phyloP scores from a whole-genome alignment of 805 yeast species.

The Kuraishia cidri region DNA sequence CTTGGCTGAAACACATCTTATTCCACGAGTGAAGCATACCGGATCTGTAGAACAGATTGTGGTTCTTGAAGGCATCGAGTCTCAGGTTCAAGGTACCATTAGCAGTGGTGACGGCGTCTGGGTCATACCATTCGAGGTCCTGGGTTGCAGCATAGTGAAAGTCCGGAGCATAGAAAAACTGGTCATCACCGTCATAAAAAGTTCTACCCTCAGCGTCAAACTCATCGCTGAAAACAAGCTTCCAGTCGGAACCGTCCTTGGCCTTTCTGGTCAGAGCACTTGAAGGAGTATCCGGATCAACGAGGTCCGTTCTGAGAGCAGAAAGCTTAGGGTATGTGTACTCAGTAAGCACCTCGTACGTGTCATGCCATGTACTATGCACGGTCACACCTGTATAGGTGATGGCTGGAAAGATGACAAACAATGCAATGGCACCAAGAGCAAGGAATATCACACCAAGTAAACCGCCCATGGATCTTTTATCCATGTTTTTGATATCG shows the following conservation, averaged over 20 bases:
- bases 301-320: conserved; percentile 50
- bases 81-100: conserved; percentile 63
- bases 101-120: conserved; percentile 75
- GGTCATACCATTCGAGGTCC: conserved; percentile 93
- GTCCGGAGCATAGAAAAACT: conserved; percentile 82
- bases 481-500: conserved; percentile 62
- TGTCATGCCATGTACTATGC: conserved; percentile 7
- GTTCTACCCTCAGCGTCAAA: conserved; percentile 86
- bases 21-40: conserved; percentile 95
- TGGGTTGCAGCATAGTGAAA: conserved; percentile 78
- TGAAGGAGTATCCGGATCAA: conserved; percentile 69
- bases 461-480: conserved; percentile 50
- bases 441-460: conserved; percentile 50
- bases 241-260: conserved; percentile 59
- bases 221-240: conserved; percentile 82
- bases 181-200: conserved; percentile 87
- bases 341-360: conserved; percentile 37
- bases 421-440: conserved; percentile 56
- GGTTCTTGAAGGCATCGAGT: conserved; percentile 79
- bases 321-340: conserved; percentile 49
- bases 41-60: conserved; percentile 72
- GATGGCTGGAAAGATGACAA: conserved; percentile 73
- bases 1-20: conserved; percentile 82
- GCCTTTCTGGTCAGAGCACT: conserved; percentile 34
- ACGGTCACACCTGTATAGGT: conserved; percentile 67